A percentile compares a stretch with the other conserved stretches of the same genome.
These are phyloP conservation scores for Didymella exigua DNA, from an alignment of 2,329 filamentous ascomycete genomes.

Conservation along the genomic window DNA sequence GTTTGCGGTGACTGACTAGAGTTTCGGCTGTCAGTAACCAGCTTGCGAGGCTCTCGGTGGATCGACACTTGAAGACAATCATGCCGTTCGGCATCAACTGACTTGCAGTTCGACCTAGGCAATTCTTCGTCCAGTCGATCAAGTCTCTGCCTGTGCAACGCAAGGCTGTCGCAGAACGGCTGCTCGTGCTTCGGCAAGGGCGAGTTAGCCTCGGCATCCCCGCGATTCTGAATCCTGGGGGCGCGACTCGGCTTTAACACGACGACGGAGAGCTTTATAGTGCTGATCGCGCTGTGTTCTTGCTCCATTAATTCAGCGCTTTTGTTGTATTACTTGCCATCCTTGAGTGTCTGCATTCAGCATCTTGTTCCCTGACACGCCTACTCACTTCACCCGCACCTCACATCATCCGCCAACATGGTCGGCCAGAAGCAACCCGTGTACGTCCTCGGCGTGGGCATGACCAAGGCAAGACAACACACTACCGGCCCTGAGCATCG, in stretches of 20 bases:
- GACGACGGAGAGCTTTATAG: constrained; percentile 5
- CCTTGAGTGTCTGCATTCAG: no score
- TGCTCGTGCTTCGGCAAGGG: neutral
- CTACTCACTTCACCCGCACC: neutral
- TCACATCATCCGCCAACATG: constrained; percentile 49
- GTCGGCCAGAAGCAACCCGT: constrained; percentile 59
- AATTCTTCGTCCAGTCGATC: neutral
- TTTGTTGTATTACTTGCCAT: neutral
- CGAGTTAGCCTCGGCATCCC: constrained; percentile 5
- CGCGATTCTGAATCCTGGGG: constrained; percentile 8
- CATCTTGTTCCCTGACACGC: neutral
- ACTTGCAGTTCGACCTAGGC: neutral
- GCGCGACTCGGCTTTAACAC: constrained; percentile 4
- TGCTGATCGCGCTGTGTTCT: neutral
- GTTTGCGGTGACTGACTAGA: constrained; percentile 11
- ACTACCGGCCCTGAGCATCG: neutral
- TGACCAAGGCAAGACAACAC: constrained; percentile 68
- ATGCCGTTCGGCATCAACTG: neutral
- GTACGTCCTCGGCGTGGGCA: constrained; percentile 96
- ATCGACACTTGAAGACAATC: neutral
- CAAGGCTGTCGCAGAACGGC: neutral
- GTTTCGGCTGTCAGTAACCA: constrained; percentile 6
- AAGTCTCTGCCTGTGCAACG: neutral
- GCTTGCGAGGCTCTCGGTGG: neutral
- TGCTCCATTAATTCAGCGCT: neutral